Percentiles rank a stretch among this genome's conserved stretches.
Evolutionary conservation across 1,284 basidiomycete genomes (phyloP).

Genomic region (Mrakiaceae sp.): DNA sequence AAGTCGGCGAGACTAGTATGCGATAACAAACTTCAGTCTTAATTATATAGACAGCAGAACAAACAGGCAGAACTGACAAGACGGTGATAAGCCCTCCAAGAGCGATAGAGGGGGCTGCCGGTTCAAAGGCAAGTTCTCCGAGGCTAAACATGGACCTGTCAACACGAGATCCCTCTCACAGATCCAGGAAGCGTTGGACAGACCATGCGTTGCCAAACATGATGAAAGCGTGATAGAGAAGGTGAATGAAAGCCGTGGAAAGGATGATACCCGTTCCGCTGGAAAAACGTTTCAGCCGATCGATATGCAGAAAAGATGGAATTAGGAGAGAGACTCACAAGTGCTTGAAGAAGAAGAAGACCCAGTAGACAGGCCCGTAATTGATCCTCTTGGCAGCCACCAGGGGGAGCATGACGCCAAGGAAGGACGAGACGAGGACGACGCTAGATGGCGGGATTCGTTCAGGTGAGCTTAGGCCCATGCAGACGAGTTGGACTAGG

Average conservation of each 20-base stretch:
- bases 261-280: conserved; percentile 33
- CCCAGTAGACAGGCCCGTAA: not conserved
- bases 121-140: conserved; percentile 35
- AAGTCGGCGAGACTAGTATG: conserved; percentile 28
- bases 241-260: conserved; percentile 37
- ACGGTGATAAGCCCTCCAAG: conserved; percentile 29
- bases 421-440: conserved; percentile 31
- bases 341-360: conserved; percentile 34
- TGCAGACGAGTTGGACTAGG: too few species aligned
- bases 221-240: conserved; percentile 37
- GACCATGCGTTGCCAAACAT: conserved; percentile 22
- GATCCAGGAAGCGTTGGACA: conserved; percentile 22
- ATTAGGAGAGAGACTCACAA: conserved; percentile 19
- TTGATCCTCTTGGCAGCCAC: conserved; percentile 1
- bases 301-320: not conserved
- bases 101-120: conserved; percentile 35
- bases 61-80: conserved; percentile 20
- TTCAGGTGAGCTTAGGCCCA: too few species aligned
- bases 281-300: not conserved
- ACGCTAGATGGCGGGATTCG: conserved; percentile 17
- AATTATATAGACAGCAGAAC: not conserved
- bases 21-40: not conserved
- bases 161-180: conserved; percentile 19
- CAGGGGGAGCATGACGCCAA: conserved; percentile 33
- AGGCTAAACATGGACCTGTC: conserved; percentile 21